Base-by-base conservation (phyloP, 2,329 filamentous ascomycete species). In the Ophiocordyceps sinensis region DNA sequence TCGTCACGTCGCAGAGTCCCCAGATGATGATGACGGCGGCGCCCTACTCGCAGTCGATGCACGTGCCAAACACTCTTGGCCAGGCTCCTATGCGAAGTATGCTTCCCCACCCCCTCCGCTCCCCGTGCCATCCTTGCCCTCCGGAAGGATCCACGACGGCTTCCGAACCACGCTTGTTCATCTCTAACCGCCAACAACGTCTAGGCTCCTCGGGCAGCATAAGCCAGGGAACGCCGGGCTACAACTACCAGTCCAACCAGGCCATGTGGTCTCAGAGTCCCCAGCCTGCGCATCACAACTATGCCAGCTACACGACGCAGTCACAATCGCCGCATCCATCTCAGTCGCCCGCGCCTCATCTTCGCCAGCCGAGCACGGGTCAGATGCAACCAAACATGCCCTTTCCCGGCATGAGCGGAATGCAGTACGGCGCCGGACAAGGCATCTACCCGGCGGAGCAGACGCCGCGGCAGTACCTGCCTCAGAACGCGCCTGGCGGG, bases 11-110 rank as follows among this genome's bases (percentile, higher is more conserved):
- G 46, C 77, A 79, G 51, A 76, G 75, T 49, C 73, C 73, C 13
- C 77, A 80, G 56, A 67, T 78, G 64, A 77, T 82, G 72, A 77
- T 77, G 70, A 71, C 72, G 49, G 73, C 60, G 50, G 74, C 65
- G 46, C 69, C 75, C 1, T 93, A 87, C 60, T 76, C 79, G 41
- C 82, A 80, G 53, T 73, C 83, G 41, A 68, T 79, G 39, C 79
- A 84, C 54, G 73, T 80, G 30, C 83, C 83, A 54, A 80, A 76
- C 53, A 71, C 79, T 32, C 77, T 87, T 15, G 32, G 32, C 9
- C 32, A 34, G n/a, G 32, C 32, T 34, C 32, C 32, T 55, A 77
- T 86, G 59, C 77, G 83, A 61, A 71, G 74, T 55, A 79, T 82
- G 64, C 73, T 75, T 47, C 75, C 47, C 44, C 75, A 47, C 75